These are phyloP conservation scores for Wickerhamomyces sp. DNA, from an alignment of 1,139 yeast species.

Conservation along the genomic window DNA sequence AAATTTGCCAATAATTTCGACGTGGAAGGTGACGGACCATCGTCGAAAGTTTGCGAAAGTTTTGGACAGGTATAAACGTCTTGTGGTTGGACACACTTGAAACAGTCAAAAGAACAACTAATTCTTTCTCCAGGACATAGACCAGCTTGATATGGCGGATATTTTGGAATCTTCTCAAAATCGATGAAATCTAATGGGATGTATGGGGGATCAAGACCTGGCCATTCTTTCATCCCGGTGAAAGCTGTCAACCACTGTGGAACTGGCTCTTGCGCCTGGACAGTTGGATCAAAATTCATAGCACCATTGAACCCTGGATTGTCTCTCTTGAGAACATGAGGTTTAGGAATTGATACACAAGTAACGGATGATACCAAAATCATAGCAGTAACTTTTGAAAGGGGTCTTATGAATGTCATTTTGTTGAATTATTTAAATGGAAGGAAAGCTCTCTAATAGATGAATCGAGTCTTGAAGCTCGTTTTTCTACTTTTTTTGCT, in stretches of 20 bases:
- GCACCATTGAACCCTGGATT: constrained; percentile 9
- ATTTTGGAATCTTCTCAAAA: constrained; percentile 42
- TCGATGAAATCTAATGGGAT: constrained; percentile 73
- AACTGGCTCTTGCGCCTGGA: constrained; percentile 40
- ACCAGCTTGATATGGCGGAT: constrained; percentile 52
- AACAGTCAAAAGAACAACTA: constrained; percentile 83
- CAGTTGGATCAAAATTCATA: constrained; percentile 23
- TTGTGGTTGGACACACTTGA: constrained; percentile 69
- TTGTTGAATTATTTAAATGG: no score
- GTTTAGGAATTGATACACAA: neutral
- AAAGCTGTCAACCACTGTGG: constrained; percentile 76
- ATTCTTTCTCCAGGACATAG: constrained; percentile 48
- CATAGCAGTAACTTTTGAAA: no score
- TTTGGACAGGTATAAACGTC: constrained; percentile 72
- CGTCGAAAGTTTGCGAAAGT: constrained; percentile 87
- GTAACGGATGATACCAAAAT: neutral
- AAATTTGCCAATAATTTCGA: constrained; percentile 49
- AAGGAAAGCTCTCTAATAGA: no score
- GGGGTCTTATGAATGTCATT: no score
- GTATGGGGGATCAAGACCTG: constrained; percentile 80
- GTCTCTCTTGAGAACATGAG: constrained; percentile 1
- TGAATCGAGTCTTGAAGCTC: no score
- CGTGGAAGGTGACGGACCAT: constrained; percentile 84
- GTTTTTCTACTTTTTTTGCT: no score
- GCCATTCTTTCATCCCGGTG: constrained; percentile 78